Evolutionary conservation across 2,329 filamentous ascomycete species (phyloP).

Genomic region (Cladosporium sphaerospermum): DNA sequence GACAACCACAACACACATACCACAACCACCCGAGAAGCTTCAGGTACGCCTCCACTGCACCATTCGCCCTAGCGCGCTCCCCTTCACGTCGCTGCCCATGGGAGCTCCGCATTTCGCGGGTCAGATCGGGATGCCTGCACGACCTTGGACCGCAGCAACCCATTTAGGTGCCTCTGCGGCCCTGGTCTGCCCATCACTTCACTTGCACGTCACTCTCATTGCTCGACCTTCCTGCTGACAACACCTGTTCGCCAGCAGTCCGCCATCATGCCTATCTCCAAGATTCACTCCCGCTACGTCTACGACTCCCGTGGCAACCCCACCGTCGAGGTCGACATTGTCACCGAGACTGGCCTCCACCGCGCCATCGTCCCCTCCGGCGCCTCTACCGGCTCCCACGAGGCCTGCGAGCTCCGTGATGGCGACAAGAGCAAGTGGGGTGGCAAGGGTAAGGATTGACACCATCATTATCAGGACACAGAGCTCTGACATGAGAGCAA

Average conservation of each 20-base stretch:
- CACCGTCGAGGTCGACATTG: conserved; percentile 95
- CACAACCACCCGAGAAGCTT: conserved; percentile 6
- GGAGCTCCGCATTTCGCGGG: conserved; percentile 11
- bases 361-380: conserved; percentile 96
- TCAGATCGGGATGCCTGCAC: conserved; percentile 1
- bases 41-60: conserved; percentile 8
- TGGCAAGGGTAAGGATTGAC: conserved; percentile 41
- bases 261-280: conserved; percentile 64
- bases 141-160: background rate
- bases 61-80: background rate
- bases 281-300: conserved; percentile 66
- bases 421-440: conserved; percentile 48
- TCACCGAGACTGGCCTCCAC: conserved; percentile 94
- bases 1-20: conserved; percentile 1
- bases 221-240: background rate
- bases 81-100: conserved; percentile 10
- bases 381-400: conserved; percentile 70
- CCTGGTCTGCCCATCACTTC: background rate
- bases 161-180: background rate
- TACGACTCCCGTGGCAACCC: conserved; percentile 98
- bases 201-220: background rate
- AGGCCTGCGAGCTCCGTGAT: conserved; percentile 50
- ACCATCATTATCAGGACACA: background rate
- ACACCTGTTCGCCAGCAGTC: background rate
- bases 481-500: background rate